Base-by-base conservation (phyloP, 2,329 filamentous ascomycete genomes). In the Fusarium hostae region DNA sequence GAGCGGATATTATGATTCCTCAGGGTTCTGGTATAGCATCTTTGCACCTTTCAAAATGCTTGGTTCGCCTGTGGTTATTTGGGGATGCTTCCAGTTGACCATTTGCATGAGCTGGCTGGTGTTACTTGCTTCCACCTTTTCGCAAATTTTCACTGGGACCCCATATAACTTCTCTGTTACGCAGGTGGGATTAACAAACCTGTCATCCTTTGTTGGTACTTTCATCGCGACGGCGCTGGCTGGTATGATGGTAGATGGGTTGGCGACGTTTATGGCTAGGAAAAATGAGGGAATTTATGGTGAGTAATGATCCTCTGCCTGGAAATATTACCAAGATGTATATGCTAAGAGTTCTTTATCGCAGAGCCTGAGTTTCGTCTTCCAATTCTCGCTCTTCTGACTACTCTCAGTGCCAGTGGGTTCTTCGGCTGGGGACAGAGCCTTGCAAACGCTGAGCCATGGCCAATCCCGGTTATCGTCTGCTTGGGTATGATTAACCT, bases 351-450 rank as follows among this genome's bases (percentile, higher is more conserved):
- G 1, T 0, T 16, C 3, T 2, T 16, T 9, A 1, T 34, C 1
- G 0, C 9, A 60, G 58, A 61, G 3, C 58, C 58, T 4, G 58
- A 61, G 2, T 61, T 61, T 13, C 58, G 58, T 26, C 58, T 61
- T 1, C 58, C 58, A 9, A 61, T 61, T 3, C 39, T 61, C 30
- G 40, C 22, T 0, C 40, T 61, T 0, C n/a, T 61, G 5, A 35
- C 58, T 5, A 39, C 32, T 1, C n/a, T 61, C 1, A 15, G 51
- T 12, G 51, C 9, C 9, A 26, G 39, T 45, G 58, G 58, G 2
- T 61, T 61, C 2, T 61, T 61, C 2, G 58, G 58, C 32, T 61
- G 13, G 8, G 58, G 58, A 3, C 51, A 59, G 10, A 61, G 58
- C 6, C 51, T 61, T 1, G 3, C 32, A 8, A 61, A 6, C 5